These are phyloP conservation scores for Carpinus viminea DNA, from an alignment of 306 rosid species.

Conservation along the genomic window DNA sequence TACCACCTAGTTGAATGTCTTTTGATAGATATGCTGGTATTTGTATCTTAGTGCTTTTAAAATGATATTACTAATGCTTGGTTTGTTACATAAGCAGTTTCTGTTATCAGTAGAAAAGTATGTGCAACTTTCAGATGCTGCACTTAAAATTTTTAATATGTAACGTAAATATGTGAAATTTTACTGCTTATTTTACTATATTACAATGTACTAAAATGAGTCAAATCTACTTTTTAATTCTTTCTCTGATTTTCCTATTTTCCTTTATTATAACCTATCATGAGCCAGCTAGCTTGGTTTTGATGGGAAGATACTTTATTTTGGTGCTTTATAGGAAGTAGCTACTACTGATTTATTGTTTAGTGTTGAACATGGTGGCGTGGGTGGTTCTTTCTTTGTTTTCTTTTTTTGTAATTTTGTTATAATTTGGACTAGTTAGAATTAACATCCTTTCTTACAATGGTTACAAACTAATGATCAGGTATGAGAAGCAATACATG, in stretches of 20 bases:
- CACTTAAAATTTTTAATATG: background rate
- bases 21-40: background rate
- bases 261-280: background rate
- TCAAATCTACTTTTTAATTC: too few relatives aligned
- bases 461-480: constrained; percentile 39
- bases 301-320: background rate
- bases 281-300: background rate
- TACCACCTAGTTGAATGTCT: background rate
- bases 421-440: constrained; percentile 10
- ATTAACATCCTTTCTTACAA: constrained; percentile 1
- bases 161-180: too few relatives aligned
- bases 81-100: background rate
- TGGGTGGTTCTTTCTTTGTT: background rate
- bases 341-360: background rate
- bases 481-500: constrained; percentile 81
- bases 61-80: background rate
- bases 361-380: background rate
- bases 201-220: too few relatives aligned
- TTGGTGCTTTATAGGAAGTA: background rate
- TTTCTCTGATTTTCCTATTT: too few relatives aligned
- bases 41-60: background rate
- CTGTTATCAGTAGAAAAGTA: background rate
- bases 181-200: too few relatives aligned
- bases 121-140: background rate
- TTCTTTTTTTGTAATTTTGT: background rate